phyloP scores from a whole-genome alignment of 768 basidiomycete species.

The Lactarius sp. region DNA sequence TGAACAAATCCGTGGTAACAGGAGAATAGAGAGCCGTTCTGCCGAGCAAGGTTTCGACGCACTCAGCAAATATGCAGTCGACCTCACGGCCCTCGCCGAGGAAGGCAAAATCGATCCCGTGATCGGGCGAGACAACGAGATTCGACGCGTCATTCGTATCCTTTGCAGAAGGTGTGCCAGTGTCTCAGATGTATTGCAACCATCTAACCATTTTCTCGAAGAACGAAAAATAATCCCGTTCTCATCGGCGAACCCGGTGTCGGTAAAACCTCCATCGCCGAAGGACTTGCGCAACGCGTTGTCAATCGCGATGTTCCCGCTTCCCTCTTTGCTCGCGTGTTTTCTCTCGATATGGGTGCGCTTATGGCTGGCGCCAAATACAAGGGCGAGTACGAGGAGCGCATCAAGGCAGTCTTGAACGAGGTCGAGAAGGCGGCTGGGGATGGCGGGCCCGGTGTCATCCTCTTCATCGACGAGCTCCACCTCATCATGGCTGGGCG shows the following conservation, averaged over 20 bases:
- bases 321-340: conserved; percentile 66
- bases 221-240: conserved; percentile 97
- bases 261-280: conserved; percentile 92
- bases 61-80: conserved; percentile 80
- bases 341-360: conserved; percentile 91
- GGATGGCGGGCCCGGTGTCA: conserved; percentile 63
- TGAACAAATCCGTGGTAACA: conserved; percentile 75
- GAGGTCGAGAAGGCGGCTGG: conserved; percentile 88
- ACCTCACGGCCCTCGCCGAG: conserved; percentile 81
- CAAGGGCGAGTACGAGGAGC: conserved; percentile 96
- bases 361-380: conserved; percentile 91
- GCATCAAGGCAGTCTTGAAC: conserved; percentile 85
- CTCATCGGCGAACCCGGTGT: conserved; percentile 94
- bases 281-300: conserved; percentile 94
- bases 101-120: conserved; percentile 96
- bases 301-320: conserved; percentile 89
- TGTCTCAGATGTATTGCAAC: neutral
- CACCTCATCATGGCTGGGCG: conserved; percentile 92
- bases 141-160: conserved; percentile 78
- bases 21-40: conserved; percentile 76
- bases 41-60: conserved; percentile 95
- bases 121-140: conserved; percentile 90
- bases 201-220: conserved; percentile 28
- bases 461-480: conserved; percentile 93
- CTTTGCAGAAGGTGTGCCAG: conserved; percentile 61